Base-by-base conservation (phyloP, 2,329 filamentous ascomycete species). In the Camillea tinctor region DNA sequence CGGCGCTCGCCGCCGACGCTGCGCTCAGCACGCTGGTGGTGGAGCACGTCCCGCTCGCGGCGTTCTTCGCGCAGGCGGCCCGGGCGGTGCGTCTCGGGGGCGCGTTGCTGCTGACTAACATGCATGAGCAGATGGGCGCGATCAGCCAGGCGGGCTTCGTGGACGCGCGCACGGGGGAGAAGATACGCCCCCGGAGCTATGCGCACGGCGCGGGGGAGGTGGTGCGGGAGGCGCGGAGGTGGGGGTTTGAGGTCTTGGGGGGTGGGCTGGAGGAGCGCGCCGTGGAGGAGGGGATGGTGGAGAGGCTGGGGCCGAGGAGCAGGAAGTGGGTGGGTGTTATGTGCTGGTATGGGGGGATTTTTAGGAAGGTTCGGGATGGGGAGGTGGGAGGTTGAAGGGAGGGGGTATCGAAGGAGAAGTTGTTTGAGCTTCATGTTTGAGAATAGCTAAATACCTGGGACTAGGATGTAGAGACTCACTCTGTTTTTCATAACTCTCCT, bases 71-170 rank as follows among this genome's bases (percentile, higher is more conserved):
- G 2, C 79, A 80, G 0, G 77, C 80, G 0, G 66, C 75, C 1
- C 64, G 67, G 11, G 72, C 83, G 1, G 71, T 89, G 17, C 73
- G 77, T 4, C 73, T 75, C 0, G 79, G 79, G 0, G 85, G 82
- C 0, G 72, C 80, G 53, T 73, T 87, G 4, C 74, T 89, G 9
- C 67, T 89, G n/a, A 89, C 86, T 0, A 89, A 89, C 67, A 90
- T 90, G 87, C 87, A 90, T 69, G 73, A 79, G 1, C 82, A 88
- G 2, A 89, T 89, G 86, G 86, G 85, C 1, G 63, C 64, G 15
- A 76, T 80, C 17, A 83, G 81, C 23, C 85, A 87, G 68, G 87
- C 87, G 0, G 87, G 87, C 0, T 89, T 90, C 66, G 76, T 85
- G 13, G 83, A 86, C 68, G 71, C 71, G 6, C 73, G 72, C 19